Evolutionary conservation across 495 filamentous ascomycete species (phyloP).

Genomic region (Echria macrotheca): DNA sequence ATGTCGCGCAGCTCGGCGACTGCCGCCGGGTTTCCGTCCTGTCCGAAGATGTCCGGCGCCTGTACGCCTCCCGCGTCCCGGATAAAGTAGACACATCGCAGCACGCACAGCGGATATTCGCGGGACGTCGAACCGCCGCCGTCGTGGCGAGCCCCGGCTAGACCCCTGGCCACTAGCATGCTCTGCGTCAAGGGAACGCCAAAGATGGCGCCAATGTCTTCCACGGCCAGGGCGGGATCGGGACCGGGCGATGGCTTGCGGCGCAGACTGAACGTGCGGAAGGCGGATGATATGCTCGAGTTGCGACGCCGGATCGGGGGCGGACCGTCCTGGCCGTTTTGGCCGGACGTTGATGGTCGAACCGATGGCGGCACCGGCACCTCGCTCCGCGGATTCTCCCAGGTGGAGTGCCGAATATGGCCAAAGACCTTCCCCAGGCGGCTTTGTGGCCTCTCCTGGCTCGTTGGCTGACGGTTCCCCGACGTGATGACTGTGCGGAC

Average conservation of each 20-base stretch:
- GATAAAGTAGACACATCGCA: constrained; percentile 39
- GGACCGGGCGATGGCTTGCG: neutral
- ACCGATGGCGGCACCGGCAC: neutral
- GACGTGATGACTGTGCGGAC: too few species aligned
- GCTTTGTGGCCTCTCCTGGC: constrained; percentile 10
- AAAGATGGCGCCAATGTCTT: constrained; percentile 22
- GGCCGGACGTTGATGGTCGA: constrained; percentile 9
- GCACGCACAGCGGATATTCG: constrained; percentile 39
- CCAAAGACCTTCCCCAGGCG: constrained; percentile 6
- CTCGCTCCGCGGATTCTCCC: constrained; percentile 15
- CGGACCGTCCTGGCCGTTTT: too few species aligned
- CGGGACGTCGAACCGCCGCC: constrained; percentile 31
- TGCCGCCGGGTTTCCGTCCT: neutral
- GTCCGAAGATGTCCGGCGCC: constrained; percentile 6
- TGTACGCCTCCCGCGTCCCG: constrained; percentile 31
- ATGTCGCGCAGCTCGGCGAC: constrained; percentile 26
- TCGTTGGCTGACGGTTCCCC: neutral
- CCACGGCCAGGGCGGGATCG: neutral
- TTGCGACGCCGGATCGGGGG: constrained; percentile 22
- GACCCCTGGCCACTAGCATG: constrained; percentile 36
- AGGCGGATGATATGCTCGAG: constrained; percentile 29
- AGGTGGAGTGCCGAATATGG: too few species aligned
- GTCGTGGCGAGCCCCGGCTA: constrained; percentile 33
- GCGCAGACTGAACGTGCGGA: constrained; percentile 13
- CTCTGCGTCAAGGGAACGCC: constrained; percentile 32